Evolutionary conservation across 2,329 filamentous ascomycete genomes (phyloP).

Genomic region (Colletotrichum australisinense): DNA sequence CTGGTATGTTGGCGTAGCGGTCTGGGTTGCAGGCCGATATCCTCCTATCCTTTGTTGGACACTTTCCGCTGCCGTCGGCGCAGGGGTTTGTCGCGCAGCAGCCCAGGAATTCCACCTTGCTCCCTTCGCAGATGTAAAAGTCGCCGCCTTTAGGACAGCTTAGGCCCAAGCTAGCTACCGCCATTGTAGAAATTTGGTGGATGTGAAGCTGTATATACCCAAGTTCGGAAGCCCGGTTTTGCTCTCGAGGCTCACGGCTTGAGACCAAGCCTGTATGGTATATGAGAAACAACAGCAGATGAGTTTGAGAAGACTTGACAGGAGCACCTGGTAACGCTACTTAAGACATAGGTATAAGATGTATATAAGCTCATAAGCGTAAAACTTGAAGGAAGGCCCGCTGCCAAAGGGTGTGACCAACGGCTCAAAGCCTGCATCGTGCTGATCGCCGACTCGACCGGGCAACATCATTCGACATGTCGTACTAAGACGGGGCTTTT

Average conservation of each 20-base stretch:
- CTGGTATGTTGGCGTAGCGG: constrained; percentile 41
- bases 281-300: background rate
- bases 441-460: background rate
- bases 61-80: constrained; percentile 43
- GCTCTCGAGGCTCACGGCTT: background rate
- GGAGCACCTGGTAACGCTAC: background rate
- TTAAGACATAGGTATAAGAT: background rate
- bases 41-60: constrained; percentile 44
- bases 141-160: constrained; percentile 45
- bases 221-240: background rate
- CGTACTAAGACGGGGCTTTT: constrained; percentile 4
- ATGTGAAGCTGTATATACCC: background rate
- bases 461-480: constrained; percentile 11
- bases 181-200: background rate
- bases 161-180: constrained; percentile 39
- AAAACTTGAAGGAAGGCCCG: background rate
- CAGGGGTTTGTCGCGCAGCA: constrained; percentile 53
- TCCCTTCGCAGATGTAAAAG: constrained; percentile 51
- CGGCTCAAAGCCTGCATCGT: constrained; percentile 11
- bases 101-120: constrained; percentile 50
- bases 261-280: background rate
- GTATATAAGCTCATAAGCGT: constrained; percentile 1
- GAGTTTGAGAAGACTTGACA: background rate
- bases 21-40: constrained; percentile 43
- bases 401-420: background rate